phyloP scores from a whole-genome alignment of 495 filamentous ascomycete species.

The Viridothelium virens region DNA sequence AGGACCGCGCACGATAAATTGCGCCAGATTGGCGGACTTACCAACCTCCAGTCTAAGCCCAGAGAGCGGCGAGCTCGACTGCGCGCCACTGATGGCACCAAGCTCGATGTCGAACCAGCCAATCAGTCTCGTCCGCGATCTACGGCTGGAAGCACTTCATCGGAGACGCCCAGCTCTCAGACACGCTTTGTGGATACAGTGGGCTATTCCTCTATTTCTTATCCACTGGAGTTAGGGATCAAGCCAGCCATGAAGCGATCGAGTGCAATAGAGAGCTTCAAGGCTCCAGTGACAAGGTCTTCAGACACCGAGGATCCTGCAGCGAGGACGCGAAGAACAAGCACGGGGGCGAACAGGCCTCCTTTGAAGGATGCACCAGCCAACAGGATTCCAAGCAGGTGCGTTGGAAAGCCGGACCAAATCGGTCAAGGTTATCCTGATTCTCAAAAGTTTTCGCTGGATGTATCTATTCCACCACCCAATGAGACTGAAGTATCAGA shows the following conservation, averaged over 20 bases:
- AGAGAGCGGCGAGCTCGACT: background rate
- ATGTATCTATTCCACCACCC: no score
- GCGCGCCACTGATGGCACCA: no score
- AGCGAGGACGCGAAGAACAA: background rate
- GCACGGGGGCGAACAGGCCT: slow-evolving; percentile 13
- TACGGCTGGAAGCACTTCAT: background rate
- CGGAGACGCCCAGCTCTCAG: background rate
- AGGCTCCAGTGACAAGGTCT: slow-evolving; percentile 12
- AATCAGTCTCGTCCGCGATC: no score
- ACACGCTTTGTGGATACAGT: background rate
- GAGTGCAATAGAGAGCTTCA: slow-evolving; percentile 24
- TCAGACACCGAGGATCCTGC: background rate
- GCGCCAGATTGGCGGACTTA: background rate
- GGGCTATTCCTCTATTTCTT: background rate
- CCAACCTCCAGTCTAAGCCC: background rate
- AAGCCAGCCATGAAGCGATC: slow-evolving; percentile 29
- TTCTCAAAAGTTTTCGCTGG: no score
- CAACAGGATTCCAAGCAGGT: background rate
- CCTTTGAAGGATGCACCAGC: slow-evolving; percentile 17
- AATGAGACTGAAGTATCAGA: background rate
- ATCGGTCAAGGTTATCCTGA: background rate
- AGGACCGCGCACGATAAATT: slow-evolving; percentile 21
- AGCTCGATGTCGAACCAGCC: no score
- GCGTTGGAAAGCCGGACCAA: background rate
- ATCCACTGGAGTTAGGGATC: background rate